These are phyloP conservation scores for Salmacisia buchloeana DNA, from an alignment of 1,284 basidiomycete genomes.

Conservation along the genomic window DNA sequence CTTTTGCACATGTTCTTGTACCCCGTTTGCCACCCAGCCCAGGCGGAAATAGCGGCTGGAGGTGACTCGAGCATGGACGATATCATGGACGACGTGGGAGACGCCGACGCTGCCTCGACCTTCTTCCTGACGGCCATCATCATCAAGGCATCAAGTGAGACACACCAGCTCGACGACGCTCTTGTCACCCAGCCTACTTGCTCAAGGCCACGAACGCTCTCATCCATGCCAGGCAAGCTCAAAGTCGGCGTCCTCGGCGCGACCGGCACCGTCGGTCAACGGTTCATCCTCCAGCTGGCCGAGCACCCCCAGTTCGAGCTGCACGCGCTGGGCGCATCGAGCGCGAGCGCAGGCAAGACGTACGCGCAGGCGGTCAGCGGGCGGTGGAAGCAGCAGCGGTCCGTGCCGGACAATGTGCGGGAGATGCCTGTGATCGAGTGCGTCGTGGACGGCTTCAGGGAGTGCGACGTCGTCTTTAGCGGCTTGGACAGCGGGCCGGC, in stretches of 20 bases:
- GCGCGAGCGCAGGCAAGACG: conserved; percentile 77
- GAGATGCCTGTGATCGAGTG: conserved; percentile 75
- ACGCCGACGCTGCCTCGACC: too few relatives aligned
- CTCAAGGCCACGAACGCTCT: background rate
- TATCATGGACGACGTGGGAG: too few relatives aligned
- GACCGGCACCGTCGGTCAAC: conserved; percentile 59
- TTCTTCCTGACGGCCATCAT: background rate
- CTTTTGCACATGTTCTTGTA: background rate
- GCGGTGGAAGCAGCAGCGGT: conserved; percentile 82
- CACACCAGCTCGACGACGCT: background rate
- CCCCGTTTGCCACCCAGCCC: background rate
- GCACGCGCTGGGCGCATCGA: conserved; percentile 80
- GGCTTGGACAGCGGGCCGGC: conserved; percentile 91
- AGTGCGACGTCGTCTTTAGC: conserved; percentile 86
- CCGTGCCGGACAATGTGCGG: conserved; percentile 66
- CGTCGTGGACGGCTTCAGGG: conserved; percentile 67
- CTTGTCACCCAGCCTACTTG: background rate
- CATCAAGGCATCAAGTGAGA: background rate
- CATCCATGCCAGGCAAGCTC: conserved; percentile 52
- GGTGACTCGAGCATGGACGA: too few relatives aligned
- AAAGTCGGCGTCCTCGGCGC: conserved; percentile 92
- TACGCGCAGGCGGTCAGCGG: conserved; percentile 65
- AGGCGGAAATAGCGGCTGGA: too few relatives aligned
- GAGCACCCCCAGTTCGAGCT: conserved; percentile 86
- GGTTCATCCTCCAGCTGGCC: conserved; percentile 81